phyloP scores from a whole-genome alignment of 1,284 basidiomycete species.

The Cryptococcus amylolentus region DNA sequence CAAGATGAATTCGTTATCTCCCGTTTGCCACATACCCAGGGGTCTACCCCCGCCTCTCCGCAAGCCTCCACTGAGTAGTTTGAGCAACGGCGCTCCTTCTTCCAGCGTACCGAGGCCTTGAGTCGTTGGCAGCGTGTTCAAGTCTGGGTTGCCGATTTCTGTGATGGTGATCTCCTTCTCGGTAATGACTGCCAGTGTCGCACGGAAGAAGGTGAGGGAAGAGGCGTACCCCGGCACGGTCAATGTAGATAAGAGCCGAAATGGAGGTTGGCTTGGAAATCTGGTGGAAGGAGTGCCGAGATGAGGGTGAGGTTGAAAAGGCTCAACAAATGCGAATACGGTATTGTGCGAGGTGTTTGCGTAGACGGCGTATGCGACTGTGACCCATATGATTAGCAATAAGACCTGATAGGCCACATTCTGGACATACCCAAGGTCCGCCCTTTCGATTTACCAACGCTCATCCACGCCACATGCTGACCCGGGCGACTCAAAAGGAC shows the following conservation, averaged over 20 bases:
- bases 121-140: slow-evolving; percentile 30
- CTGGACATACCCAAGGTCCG: slow-evolving; percentile 22
- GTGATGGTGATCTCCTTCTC: slow-evolving; percentile 34
- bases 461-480: slow-evolving; percentile 24
- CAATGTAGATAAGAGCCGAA: slow-evolving; percentile 27
- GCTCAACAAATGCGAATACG: slow-evolving; percentile 28
- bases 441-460: slow-evolving; percentile 31
- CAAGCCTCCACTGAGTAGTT: slow-evolving; percentile 10
- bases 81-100: slow-evolving; percentile 11
- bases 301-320: slow-evolving; percentile 4
- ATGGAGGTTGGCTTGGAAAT: slow-evolving; percentile 7
- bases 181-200: slow-evolving; percentile 33
- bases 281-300: background rate
- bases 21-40: slow-evolving; percentile 36
- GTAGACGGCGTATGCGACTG: slow-evolving; percentile 21
- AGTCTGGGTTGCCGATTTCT: slow-evolving; percentile 33
- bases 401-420: background rate
- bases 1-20: slow-evolving; percentile 36
- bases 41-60: slow-evolving; percentile 11
- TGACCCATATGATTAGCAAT: background rate
- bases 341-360: slow-evolving; percentile 22
- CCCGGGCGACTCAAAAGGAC: slow-evolving; percentile 19
- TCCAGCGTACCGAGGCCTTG: slow-evolving; percentile 1
- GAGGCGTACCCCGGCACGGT: slow-evolving; percentile 30
- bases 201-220: slow-evolving; percentile 34